Percentiles rank a stretch among this genome's conserved stretches.
These are phyloP conservation scores for Ormosia emarginata DNA, from an alignment of 306 rosid species.

Conservation along the genomic window DNA sequence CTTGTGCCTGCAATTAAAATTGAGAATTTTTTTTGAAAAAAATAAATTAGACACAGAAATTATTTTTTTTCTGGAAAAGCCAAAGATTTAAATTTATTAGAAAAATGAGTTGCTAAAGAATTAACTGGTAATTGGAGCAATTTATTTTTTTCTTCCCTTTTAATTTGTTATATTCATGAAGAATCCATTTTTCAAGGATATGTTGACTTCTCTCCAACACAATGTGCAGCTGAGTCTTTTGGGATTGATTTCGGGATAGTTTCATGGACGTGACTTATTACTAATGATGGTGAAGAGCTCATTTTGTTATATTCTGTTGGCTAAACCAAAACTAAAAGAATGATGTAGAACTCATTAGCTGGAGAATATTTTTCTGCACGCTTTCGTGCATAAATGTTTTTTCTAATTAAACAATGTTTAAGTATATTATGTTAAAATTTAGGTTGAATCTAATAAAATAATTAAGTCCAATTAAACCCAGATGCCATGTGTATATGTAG, in stretches of 20 bases:
- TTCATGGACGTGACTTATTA: not conserved
- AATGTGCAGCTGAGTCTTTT: not conserved
- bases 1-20: conserved; percentile 32
- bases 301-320: no score
- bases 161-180: not conserved
- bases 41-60: not conserved
- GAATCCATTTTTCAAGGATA: not conserved
- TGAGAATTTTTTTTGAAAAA: not conserved
- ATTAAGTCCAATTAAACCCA: not conserved
- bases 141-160: not conserved
- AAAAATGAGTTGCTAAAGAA: not conserved
- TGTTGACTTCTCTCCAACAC: not conserved
- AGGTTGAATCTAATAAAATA: not conserved
- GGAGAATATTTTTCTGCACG: not conserved
- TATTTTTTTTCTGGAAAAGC: not conserved
- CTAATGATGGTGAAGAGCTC: not conserved
- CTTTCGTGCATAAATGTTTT: not conserved
- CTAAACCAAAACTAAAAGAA: not conserved
- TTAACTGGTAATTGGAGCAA: not conserved
- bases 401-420: not conserved
- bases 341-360: not conserved
- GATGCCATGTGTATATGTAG: not conserved
- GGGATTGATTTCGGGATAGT: not conserved
- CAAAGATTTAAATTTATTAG: not conserved
- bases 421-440: not conserved